These are phyloP conservation scores for Excoecaria agallocha DNA, from an alignment of 345 rosid genomes.

Conservation along the genomic window DNA sequence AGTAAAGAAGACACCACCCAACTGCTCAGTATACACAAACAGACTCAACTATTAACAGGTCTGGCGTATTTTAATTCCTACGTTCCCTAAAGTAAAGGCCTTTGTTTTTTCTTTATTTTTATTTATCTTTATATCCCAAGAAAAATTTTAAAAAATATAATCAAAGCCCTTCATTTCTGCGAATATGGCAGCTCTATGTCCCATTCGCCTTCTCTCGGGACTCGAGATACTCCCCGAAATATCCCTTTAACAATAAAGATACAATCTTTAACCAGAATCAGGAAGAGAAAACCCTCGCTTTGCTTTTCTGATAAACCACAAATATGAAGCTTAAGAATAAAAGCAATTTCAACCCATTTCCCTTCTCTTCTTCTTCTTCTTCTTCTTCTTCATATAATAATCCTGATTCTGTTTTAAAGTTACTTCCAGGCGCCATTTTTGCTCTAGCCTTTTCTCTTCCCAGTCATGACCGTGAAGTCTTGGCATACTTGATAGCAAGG, in stretches of 20 bases:
- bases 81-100: no score
- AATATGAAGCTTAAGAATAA: conserved; percentile 24
- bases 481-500: conserved; percentile 35
- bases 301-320: background rate
- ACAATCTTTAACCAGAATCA: no score
- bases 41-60: no score
- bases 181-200: background rate
- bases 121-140: no score
- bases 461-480: conserved; percentile 30
- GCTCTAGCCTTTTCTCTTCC: conserved; percentile 31
- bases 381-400: conserved; percentile 18
- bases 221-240: background rate
- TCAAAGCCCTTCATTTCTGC: background rate
- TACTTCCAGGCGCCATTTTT: conserved; percentile 28
- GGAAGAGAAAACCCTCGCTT: no score
- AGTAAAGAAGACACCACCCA: no score
- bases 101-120: no score
- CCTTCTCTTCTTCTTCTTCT: conserved; percentile 8
- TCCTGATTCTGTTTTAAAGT: conserved; percentile 30
- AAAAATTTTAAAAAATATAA: no score
- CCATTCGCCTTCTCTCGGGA: background rate
- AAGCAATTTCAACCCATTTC: conserved; percentile 21
- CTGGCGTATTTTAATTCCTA: no score
- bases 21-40: no score
- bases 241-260: background rate